Conservation (phyloP, 805 yeast genomes). For the Maudiozyma turicensis region DNA sequence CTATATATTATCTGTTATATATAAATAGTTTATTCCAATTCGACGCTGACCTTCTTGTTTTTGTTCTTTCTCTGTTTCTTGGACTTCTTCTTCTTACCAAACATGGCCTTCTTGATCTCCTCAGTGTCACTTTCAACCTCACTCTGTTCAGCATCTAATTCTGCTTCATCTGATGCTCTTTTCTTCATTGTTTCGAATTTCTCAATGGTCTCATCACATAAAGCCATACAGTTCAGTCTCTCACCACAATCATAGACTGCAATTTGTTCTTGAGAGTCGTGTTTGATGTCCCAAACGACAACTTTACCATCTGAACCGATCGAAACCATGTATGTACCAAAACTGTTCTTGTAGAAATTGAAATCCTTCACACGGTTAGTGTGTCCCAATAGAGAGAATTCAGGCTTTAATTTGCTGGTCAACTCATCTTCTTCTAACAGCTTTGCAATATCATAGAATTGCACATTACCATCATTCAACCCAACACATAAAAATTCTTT, state of each 20-base stretch:
- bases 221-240: constrained; percentile 75
- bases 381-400: constrained; percentile 65
- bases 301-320: constrained; percentile 91
- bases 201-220: constrained; percentile 71
- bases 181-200: constrained; percentile 60
- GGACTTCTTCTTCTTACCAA: constrained; percentile 35
- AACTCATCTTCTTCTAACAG: constrained; percentile 20
- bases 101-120: constrained; percentile 48
- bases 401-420: constrained; percentile 33
- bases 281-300: constrained; percentile 74
- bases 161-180: constrained; percentile 42
- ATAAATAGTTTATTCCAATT: constrained; percentile 37
- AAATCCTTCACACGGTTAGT: constrained; percentile 79
- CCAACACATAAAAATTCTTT: constrained; percentile 57
- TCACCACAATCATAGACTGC: constrained; percentile 90
- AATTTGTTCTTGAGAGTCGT: constrained; percentile 51
- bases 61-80: constrained; percentile 32
- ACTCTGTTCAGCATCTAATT: constrained; percentile 47
- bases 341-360: constrained; percentile 39
- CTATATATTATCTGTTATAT: background rate
- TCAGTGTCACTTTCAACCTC: constrained; percentile 72
- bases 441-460: constrained; percentile 39
- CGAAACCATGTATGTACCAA: constrained; percentile 48
- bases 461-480: constrained; percentile 59
- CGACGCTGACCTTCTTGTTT: constrained; percentile 42